Conservation (phyloP, 805 yeast genomes). For the Schwanniomyces vanrijiae region DNA sequence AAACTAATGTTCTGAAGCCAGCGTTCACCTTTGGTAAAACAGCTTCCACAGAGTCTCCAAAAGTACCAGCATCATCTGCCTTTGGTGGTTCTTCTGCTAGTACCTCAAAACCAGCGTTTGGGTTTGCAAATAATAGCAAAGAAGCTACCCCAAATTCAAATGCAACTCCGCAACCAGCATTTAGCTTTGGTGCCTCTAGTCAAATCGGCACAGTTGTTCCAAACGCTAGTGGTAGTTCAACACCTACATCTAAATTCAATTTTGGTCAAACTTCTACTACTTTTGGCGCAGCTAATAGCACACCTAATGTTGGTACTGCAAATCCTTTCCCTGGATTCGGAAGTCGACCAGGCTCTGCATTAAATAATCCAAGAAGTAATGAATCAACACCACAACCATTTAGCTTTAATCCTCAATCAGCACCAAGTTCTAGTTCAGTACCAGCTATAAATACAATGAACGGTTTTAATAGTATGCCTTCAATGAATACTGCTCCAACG, state of each 20-base stretch:
- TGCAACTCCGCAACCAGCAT: slow-evolving; percentile 5
- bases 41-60: neutral
- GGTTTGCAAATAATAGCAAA: slow-evolving; percentile 3
- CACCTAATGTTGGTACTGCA: neutral
- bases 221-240: neutral
- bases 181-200: slow-evolving; percentile 8
- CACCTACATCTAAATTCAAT: slow-evolving; percentile 3
- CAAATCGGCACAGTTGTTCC: neutral
- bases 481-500: slow-evolving; percentile 2
- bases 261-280: slow-evolving; percentile 3
- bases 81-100: slow-evolving; percentile 5
- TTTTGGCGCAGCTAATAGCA: neutral
- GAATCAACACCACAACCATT: slow-evolving; percentile 4
- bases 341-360: neutral
- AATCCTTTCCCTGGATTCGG: neutral
- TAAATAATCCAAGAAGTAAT: neutral
- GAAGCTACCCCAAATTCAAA: neutral
- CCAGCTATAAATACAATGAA: neutral
- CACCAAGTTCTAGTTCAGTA: neutral
- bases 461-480: neutral
- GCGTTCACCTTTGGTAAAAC: slow-evolving; percentile 15
- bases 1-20: slow-evolving; percentile 5
- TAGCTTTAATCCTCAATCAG: neutral
- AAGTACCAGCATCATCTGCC: neutral
- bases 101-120: slow-evolving; percentile 2